These are phyloP conservation scores for Boletus coccyginus DNA, from an alignment of 768 basidiomycete species.

Conservation along the genomic window DNA sequence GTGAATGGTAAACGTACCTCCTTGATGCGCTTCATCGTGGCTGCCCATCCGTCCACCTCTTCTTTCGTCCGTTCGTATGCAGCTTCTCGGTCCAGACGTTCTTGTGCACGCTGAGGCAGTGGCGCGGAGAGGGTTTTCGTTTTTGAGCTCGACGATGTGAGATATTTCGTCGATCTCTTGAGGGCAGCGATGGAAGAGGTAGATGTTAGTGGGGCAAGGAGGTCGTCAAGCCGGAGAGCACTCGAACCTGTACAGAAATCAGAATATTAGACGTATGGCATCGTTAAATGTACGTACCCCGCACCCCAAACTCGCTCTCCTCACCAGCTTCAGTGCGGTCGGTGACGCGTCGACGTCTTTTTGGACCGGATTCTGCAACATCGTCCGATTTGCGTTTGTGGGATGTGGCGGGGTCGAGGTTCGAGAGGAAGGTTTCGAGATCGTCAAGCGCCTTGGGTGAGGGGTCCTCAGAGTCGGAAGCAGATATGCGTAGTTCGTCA, in stretches of 20 bases:
- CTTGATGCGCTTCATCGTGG: constrained; percentile 87
- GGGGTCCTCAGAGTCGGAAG: constrained; percentile 46
- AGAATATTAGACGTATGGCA: neutral
- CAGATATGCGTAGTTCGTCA: constrained; percentile 47
- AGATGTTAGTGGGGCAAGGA: constrained; percentile 68
- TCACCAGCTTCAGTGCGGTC: constrained; percentile 77
- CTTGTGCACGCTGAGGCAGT: constrained; percentile 81
- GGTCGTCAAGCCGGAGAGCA: constrained; percentile 67
- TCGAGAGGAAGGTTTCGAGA: constrained; percentile 70
- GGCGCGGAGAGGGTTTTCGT: constrained; percentile 73
- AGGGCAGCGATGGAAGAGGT: constrained; percentile 59
- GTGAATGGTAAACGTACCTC: constrained; percentile 50
- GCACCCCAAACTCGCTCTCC: constrained; percentile 77
- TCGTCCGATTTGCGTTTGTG: constrained; percentile 53
- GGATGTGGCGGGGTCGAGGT: constrained; percentile 50
- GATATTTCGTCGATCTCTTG: constrained; percentile 65
- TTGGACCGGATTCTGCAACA: constrained; percentile 25
- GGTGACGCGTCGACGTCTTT: constrained; percentile 57
- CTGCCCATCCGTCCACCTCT: constrained; percentile 92
- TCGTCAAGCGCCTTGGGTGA: constrained; percentile 62
- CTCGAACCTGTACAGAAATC: constrained; percentile 22
- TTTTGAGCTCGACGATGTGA: constrained; percentile 54
- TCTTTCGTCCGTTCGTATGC: constrained; percentile 92
- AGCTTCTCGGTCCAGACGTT: constrained; percentile 87
- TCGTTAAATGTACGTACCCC: constrained; percentile 34